Evolutionary conservation across 306 rosid genomes (phyloP), one percentile per base, ranked within the genome.

Genomic region (Fragaria nilgerrensis): DNA sequence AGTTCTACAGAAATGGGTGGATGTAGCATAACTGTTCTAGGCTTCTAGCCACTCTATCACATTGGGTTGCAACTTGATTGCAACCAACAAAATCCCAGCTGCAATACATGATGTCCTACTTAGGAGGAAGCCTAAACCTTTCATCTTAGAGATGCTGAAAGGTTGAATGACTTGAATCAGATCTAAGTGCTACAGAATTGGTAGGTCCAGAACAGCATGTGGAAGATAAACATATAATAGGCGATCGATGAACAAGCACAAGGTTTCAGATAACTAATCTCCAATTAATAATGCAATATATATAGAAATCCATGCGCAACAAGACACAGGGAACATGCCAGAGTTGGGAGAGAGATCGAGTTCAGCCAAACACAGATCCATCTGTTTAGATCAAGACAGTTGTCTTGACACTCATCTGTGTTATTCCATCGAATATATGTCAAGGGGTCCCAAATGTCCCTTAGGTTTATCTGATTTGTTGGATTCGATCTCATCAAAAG

Each of bases 341-440:
- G 63, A 36, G 75, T 20, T 52, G 62, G 47, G 16, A 65, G 70
- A 52, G 45, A 9, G 27, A 37, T 37, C 22, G 63, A 55, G 63
- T 32, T 49, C 59, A 68, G 32, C 50, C 72, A 53, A 17, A n/a
- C 45, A 20, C 63, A 50, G 39, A 34, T 25, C 36, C 7, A 59
- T 59, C 69, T 25, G 43, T 25, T 61, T 27, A 23, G 77, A 63
- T 63, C 68, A 73, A 14, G 25, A 74, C 77, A 74, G 44, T 43
- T 58, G 69, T 62, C 43, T 41, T 6, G 43, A 74, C 43, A 74
- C 45, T 29, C 16, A 25, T 39, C 22, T 74, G 10, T 14, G 53
- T 74, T 74, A 58, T 23, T 58, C n/a, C 55, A 58, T 75, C 59
- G 71, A 75, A 62, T 75, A 62, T 75, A 27, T 19, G 78, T 62